phyloP scores from a whole-genome alignment of 352 stramenopile species.

The Phytophthora quininea region DNA sequence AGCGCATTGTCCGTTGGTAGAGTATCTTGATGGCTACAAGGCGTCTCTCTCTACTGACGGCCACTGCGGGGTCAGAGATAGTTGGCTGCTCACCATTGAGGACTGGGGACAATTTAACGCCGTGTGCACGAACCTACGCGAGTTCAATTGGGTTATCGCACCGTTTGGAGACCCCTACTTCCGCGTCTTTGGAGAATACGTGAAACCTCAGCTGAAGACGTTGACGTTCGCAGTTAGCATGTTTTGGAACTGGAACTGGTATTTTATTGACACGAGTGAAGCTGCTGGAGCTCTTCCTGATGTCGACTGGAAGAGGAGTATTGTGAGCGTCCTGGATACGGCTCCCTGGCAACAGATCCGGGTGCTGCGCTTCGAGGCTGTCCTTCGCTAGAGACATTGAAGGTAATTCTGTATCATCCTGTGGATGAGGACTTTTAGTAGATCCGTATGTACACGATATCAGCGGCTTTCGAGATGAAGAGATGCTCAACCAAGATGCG shows the following conservation, averaged over 20 bases:
- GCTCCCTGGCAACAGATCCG: constrained; percentile 24
- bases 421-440: neutral
- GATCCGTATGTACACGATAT: neutral
- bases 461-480: neutral
- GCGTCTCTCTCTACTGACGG: constrained; percentile 20
- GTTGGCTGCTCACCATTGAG: constrained; percentile 21
- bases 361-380: constrained; percentile 30
- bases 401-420: constrained; percentile 42
- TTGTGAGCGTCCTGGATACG: constrained; percentile 16
- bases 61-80: constrained; percentile 21
- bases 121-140: constrained; percentile 25
- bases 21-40: constrained; percentile 39
- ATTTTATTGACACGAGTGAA: constrained; percentile 5
- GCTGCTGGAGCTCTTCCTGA: constrained; percentile 5
- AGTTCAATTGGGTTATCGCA: constrained; percentile 43
- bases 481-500: constrained; percentile 18
- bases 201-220: constrained; percentile 33
- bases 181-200: constrained; percentile 34
- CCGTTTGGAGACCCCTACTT: constrained; percentile 45
- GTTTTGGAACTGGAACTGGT: constrained; percentile 32
- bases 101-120: constrained; percentile 37
- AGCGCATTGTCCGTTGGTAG: constrained; percentile 26
- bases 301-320: constrained; percentile 9
- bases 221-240: constrained; percentile 44
- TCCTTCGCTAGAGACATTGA: constrained; percentile 28